phyloP scores from a whole-genome alignment of 352 stramenopile species.

The Globisporangium megalacanthum region DNA sequence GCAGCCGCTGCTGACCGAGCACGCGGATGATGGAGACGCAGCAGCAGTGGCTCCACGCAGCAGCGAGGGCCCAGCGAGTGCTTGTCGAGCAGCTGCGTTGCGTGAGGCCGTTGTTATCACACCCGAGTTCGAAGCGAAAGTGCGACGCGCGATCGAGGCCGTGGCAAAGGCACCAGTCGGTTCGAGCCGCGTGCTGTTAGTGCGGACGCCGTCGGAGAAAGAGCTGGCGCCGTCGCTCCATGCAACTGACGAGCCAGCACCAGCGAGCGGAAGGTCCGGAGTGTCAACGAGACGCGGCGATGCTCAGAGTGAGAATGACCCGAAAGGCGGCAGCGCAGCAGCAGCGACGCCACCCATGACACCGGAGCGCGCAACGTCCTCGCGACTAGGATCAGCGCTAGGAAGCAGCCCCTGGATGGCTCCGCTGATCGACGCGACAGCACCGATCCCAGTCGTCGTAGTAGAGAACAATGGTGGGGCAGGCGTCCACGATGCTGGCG shows the following conservation, averaged over 20 bases:
- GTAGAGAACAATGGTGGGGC: too few species aligned
- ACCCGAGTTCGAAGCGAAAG: slow-evolving; percentile 51
- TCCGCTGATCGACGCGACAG: too few species aligned
- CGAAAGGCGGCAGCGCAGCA: not conserved
- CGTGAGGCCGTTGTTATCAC: slow-evolving; percentile 17
- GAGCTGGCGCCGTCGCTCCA: slow-evolving; percentile 1
- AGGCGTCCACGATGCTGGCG: too few species aligned
- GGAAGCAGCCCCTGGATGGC: not conserved
- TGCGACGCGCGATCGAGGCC: slow-evolving; percentile 36
- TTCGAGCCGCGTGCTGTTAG: slow-evolving; percentile 36
- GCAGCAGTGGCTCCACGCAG: not conserved
- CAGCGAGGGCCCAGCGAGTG: not conserved
- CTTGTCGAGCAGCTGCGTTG: not conserved
- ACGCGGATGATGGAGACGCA: not conserved
- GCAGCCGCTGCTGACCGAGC: slow-evolving; percentile 1
- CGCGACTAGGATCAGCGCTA: slow-evolving; percentile 2
- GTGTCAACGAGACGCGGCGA: too few species aligned
- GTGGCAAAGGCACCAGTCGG: slow-evolving; percentile 37
- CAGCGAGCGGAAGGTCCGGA: too few species aligned
- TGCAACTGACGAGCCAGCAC: not conserved
- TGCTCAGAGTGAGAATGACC: not conserved
- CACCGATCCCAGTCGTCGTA: too few species aligned
- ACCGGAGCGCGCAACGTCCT: not conserved
- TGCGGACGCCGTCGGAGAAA: slow-evolving; percentile 32
- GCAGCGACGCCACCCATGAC: not conserved